Evolutionary conservation across 2,329 filamentous ascomycete species (phyloP).

Genomic region (Fusarium protoensiforme): DNA sequence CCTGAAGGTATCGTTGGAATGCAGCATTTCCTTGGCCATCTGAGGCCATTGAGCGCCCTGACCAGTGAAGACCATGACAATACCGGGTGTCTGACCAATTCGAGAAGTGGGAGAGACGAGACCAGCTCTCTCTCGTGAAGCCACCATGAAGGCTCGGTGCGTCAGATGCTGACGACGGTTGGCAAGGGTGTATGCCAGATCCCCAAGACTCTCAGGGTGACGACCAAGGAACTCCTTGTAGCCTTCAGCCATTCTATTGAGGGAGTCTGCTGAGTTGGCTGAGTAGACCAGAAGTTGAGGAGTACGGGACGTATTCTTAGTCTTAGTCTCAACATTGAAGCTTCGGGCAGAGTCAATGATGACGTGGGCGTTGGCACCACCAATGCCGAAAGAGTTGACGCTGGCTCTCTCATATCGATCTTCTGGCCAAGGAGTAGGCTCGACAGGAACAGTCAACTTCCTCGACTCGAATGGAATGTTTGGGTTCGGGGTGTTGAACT

Average conservation of each 20-base stretch:
- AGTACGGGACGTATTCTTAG: not conserved
- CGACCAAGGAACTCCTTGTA: slow-evolving; percentile 37
- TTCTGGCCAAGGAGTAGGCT: slow-evolving; percentile 40
- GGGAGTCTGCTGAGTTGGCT: slow-evolving; percentile 13
- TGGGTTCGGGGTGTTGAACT: slow-evolving; percentile 43
- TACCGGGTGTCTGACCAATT: not conserved
- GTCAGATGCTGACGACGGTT: slow-evolving; percentile 43
- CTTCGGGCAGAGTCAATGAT: slow-evolving; percentile 35
- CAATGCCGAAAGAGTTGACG: slow-evolving; percentile 35
- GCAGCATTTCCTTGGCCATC: slow-evolving; percentile 45
- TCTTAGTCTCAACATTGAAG: not conserved
- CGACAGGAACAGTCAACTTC: slow-evolving; percentile 42
- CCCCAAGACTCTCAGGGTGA: slow-evolving; percentile 16
- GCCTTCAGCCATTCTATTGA: slow-evolving; percentile 14
- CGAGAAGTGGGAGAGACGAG: not conserved
- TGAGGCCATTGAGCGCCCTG: slow-evolving; percentile 51
- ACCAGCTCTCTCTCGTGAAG: not conserved
- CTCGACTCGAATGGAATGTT: slow-evolving; percentile 37
- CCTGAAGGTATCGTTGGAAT: slow-evolving; percentile 4
- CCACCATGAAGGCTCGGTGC: slow-evolving; percentile 37
- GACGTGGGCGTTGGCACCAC: slow-evolving; percentile 52
- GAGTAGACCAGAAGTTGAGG: slow-evolving; percentile 30
- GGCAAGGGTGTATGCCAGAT: slow-evolving; percentile 49
- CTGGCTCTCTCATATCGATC: slow-evolving; percentile 17
- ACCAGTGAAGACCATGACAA: slow-evolving; percentile 47